Evolutionary conservation across 2,329 filamentous ascomycete genomes (phyloP).

Genomic region (Colletotrichum abscissum): DNA sequence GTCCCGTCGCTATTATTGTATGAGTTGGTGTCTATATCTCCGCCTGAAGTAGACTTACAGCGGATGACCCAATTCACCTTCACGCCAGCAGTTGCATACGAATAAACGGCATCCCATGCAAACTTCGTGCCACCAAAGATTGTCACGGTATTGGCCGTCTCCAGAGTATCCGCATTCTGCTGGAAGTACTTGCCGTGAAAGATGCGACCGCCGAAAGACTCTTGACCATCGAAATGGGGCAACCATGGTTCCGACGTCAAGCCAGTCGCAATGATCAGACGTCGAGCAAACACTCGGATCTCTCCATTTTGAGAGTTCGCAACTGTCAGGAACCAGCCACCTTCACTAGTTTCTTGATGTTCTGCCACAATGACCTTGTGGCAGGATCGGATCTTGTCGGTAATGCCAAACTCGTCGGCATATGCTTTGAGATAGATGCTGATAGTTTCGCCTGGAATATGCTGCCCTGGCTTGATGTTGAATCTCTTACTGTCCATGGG

Average conservation of each 20-base stretch:
- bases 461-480: conserved; percentile 54
- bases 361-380: conserved; percentile 56
- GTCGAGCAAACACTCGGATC: conserved; percentile 50
- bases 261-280: conserved; percentile 67
- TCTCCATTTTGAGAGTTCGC: conserved; percentile 19
- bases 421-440: conserved; percentile 60
- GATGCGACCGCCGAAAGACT: conserved; percentile 56
- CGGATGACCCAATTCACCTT: conserved; percentile 71
- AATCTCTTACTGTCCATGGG: conserved; percentile 72
- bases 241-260: conserved; percentile 62
- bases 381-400: conserved; percentile 50
- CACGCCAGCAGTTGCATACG: conserved; percentile 65
- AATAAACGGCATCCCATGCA: conserved; percentile 73
- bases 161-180: conserved; percentile 51
- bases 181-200: conserved; percentile 63
- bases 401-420: conserved; percentile 54
- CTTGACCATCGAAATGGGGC: conserved; percentile 58
- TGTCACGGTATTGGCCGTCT: conserved; percentile 55
- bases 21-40: background rate
- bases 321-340: conserved; percentile 56
- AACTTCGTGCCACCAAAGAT: conserved; percentile 75
- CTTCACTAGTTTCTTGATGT: conserved; percentile 44
- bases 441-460: conserved; percentile 59
- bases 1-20: conserved; percentile 52
- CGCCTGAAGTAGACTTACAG: conserved; percentile 43